Percentiles rank a stretch among this genome's conserved stretches.
phyloP scores from a whole-genome alignment of 257 asterid genomes.

The Anisodus acutangulus region DNA sequence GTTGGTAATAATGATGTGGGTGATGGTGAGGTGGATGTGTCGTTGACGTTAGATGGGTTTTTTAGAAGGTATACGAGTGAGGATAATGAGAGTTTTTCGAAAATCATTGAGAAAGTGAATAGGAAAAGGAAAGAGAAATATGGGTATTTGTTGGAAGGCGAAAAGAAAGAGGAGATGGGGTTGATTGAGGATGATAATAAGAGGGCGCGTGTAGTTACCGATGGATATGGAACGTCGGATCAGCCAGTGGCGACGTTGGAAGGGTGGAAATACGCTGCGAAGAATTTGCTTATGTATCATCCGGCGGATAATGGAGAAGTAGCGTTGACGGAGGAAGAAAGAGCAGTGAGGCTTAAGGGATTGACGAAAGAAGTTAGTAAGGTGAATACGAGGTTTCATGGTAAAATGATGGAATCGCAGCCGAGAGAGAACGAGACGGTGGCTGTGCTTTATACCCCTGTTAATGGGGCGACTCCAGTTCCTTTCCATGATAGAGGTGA shows the following conservation, averaged over 20 bases:
- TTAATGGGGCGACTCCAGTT: slow-evolving; percentile 78
- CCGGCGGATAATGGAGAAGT: slow-evolving; percentile 89
- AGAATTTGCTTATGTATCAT: slow-evolving; percentile 89
- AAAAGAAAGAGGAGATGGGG: slow-evolving; percentile 40
- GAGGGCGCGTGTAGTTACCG: slow-evolving; percentile 64
- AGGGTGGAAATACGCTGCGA: slow-evolving; percentile 86
- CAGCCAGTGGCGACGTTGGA: slow-evolving; percentile 78
- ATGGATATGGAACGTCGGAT: slow-evolving; percentile 90
- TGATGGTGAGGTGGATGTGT: slow-evolving; percentile 37
- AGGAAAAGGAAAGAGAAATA: slow-evolving; percentile 78
- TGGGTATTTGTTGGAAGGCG: slow-evolving; percentile 71
- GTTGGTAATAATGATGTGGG: slow-evolving; percentile 41
- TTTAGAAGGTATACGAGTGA: slow-evolving; percentile 88
- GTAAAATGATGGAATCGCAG: slow-evolving; percentile 56
- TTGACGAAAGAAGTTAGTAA: slow-evolving; percentile 76
- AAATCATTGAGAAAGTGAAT: slow-evolving; percentile 70
- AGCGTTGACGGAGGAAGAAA: slow-evolving; percentile 75
- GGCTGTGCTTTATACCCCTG: slow-evolving; percentile 71
- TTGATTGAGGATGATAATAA: slow-evolving; percentile 61
- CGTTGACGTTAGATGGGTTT: slow-evolving; percentile 71
- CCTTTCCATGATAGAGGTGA: slow-evolving; percentile 63
- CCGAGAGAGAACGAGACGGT: slow-evolving; percentile 59
- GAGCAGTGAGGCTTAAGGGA: slow-evolving; percentile 69
- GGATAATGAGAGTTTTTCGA: slow-evolving; percentile 85
- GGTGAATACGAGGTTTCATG: slow-evolving; percentile 80